Conservation (phyloP, 306 rosid species). For the Amphicarpaea edgeworthii region DNA sequence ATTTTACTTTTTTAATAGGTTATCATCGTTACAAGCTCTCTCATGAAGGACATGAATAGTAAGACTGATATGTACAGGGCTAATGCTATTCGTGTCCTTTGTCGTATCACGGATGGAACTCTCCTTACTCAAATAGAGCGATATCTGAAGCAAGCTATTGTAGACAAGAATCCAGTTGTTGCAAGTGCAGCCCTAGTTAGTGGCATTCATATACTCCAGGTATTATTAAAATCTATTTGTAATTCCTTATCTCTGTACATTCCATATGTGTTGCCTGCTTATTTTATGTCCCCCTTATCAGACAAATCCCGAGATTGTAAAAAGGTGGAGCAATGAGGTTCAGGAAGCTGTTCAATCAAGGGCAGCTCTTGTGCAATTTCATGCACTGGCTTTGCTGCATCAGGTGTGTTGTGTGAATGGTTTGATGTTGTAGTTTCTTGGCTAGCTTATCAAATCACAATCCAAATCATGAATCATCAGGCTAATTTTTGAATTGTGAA, state of each 20-base stretch:
- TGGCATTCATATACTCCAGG: conserved; percentile 99
- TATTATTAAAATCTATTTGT: conserved; percentile 37
- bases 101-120: conserved; percentile 97
- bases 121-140: conserved; percentile 98
- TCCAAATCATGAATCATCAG: neutral
- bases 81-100: conserved; percentile 97
- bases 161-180: conserved; percentile 97
- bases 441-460: neutral
- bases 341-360: conserved; percentile 99
- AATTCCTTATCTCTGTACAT: conserved; percentile 15
- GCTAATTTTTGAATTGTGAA: neutral
- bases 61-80: conserved; percentile 98
- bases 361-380: conserved; percentile 99
- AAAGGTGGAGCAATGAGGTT: conserved; percentile 99
- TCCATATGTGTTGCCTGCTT: conserved; percentile 23
- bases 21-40: conserved; percentile 96
- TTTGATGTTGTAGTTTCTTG: conserved; percentile 34
- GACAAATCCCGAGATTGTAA: conserved; percentile 98
- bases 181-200: conserved; percentile 99
- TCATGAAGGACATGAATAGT: conserved; percentile 99
- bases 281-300: conserved; percentile 45
- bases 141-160: conserved; percentile 96
- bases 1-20: conserved; percentile 56
- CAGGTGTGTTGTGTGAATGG: conserved; percentile 66
- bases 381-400: conserved; percentile 92